A percentile compares a stretch with the other conserved stretches of the same genome.
phyloP scores from a whole-genome alignment of 306 rosid genomes.

The Glycyrrhiza uralensis region DNA sequence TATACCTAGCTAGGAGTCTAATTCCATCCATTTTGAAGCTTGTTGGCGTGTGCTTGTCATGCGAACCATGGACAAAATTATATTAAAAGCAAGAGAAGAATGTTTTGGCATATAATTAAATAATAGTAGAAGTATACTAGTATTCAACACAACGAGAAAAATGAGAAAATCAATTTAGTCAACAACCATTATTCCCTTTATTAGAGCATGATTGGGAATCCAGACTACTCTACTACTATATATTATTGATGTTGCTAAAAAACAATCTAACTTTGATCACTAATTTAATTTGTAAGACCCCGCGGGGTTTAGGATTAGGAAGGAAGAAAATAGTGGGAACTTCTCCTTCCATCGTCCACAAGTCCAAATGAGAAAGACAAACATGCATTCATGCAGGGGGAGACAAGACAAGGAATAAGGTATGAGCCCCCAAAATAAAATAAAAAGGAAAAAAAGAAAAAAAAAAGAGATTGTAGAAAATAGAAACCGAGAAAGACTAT shows the following conservation, averaged over 20 bases:
- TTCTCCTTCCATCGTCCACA: too few relatives aligned
- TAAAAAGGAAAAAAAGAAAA: not conserved
- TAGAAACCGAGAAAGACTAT: too few relatives aligned
- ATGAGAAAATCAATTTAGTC: not conserved
- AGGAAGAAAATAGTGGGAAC: not conserved
- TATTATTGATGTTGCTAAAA: not conserved
- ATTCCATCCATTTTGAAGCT: not conserved
- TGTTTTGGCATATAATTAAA: not conserved
- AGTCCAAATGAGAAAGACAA: not conserved
- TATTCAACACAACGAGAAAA: too few relatives aligned
- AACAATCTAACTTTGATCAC: not conserved
- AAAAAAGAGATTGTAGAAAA: too few relatives aligned
- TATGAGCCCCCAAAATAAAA: not conserved
- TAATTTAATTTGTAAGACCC: not conserved
- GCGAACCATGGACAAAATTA: not conserved
- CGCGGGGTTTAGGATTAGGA: not conserved
- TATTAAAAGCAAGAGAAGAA: not conserved
- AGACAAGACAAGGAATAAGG: not conserved
- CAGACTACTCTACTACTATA: not conserved
- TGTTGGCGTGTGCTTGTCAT: not conserved
- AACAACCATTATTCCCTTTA: not conserved
- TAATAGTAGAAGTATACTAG: not conserved
- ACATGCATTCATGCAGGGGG: not conserved
- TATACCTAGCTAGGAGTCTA: not conserved
- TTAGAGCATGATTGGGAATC: not conserved